phyloP scores from a whole-genome alignment of 768 basidiomycete species.

The Lyophyllum atratum region DNA sequence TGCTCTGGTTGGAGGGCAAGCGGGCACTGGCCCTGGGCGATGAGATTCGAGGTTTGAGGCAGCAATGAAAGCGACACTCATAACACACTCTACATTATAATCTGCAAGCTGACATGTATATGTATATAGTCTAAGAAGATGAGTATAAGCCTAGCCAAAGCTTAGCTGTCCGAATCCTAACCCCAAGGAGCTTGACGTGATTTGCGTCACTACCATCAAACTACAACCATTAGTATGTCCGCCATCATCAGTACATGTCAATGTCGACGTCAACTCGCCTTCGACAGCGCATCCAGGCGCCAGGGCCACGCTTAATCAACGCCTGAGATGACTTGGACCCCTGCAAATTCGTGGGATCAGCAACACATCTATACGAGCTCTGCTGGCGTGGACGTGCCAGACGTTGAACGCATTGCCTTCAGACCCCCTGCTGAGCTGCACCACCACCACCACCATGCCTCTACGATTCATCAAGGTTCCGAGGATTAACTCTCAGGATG shows the following conservation, averaged over 20 bases:
- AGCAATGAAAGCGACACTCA: neutral
- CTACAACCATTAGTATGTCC: no score
- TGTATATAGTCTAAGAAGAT: neutral
- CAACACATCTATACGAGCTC: neutral
- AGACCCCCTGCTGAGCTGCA: neutral
- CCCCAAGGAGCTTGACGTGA: no score
- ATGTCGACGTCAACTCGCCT: no score
- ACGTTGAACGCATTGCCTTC: neutral
- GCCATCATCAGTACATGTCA: no score
- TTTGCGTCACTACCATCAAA: no score
- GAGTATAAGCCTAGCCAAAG: no score
- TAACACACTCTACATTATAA: neutral
- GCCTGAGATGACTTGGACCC: no score
- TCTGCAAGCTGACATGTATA: neutral
- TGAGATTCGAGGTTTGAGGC: constrained; percentile 47
- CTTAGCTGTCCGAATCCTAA: no score
- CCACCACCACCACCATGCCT: constrained; percentile 9
- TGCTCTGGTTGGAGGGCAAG: constrained; percentile 82
- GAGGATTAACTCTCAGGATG: constrained; percentile 14
- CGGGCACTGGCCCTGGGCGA: constrained; percentile 71
- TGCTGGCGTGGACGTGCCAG: no score
- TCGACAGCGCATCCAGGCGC: no score
- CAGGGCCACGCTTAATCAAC: no score
- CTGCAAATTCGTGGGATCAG: no score
- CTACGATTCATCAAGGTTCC: constrained; percentile 17